Evolutionary conservation across 2,329 filamentous ascomycete genomes (phyloP).

Genomic region (Trichoderma simmonsii): DNA sequence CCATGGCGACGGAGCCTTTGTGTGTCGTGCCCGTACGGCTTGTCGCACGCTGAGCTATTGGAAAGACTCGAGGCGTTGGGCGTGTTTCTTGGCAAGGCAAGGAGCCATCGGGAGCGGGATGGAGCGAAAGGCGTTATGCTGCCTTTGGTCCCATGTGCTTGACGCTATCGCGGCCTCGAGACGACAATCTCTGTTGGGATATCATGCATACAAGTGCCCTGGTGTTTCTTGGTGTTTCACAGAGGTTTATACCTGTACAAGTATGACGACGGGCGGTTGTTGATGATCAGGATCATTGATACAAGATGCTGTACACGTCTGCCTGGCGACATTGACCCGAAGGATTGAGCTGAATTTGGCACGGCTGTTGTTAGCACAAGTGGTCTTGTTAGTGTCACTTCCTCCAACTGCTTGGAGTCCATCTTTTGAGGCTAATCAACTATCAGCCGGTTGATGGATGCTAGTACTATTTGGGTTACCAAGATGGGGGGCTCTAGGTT

Average conservation of each 20-base stretch:
- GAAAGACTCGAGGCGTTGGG: neutral
- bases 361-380: neutral
- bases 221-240: neutral
- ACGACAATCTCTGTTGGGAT: neutral
- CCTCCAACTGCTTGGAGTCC: neutral
- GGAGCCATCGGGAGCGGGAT: neutral
- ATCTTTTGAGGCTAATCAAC: neutral
- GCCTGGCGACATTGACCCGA: neutral
- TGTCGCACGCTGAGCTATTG: slow-evolving; percentile 7
- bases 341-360: slow-evolving; percentile 2
- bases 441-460: neutral
- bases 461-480: neutral
- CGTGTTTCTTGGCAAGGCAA: slow-evolving; percentile 9
- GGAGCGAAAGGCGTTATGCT: neutral
- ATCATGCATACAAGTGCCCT: neutral
- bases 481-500: neutral
- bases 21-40: neutral
- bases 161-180: neutral
- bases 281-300: neutral
- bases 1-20: slow-evolving; percentile 28
- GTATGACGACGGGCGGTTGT: neutral
- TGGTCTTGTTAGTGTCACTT: neutral
- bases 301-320: neutral
- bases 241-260: neutral
- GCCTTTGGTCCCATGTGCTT: neutral